A percentile compares a stretch with the other conserved stretches of the same genome.
Evolutionary conservation across 805 yeast genomes (phyloP).

Genomic region (Pichia scutulata): DNA sequence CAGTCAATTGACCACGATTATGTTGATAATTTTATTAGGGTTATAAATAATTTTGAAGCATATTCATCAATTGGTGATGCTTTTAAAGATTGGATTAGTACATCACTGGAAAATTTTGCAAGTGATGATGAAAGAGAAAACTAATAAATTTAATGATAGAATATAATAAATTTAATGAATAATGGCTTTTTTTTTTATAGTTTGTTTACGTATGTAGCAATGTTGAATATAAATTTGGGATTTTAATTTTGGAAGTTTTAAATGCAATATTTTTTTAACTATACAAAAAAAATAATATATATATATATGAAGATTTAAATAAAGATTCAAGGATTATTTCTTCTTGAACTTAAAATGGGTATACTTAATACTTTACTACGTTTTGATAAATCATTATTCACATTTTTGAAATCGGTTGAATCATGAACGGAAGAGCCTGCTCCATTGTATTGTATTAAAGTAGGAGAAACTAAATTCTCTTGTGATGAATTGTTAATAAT

Average conservation of each 20-base stretch:
- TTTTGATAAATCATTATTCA: slow-evolving; percentile 1
- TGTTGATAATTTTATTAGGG: slow-evolving; percentile 28
- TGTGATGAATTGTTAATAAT: slow-evolving; percentile 19
- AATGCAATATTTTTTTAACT: background rate
- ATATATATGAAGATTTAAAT: background rate
- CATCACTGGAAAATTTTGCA: background rate
- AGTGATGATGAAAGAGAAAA: background rate
- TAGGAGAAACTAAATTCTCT: slow-evolving; percentile 14
- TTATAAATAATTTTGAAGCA: slow-evolving; percentile 28
- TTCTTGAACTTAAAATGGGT: slow-evolving; percentile 26
- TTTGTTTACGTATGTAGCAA: background rate
- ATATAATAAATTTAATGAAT: background rate
- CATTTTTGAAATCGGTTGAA: background rate
- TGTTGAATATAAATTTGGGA: background rate
- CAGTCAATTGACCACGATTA: slow-evolving; percentile 20
- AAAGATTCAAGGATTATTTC: slow-evolving; percentile 10
- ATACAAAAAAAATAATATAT: background rate
- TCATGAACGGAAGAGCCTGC: background rate
- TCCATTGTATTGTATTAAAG: background rate
- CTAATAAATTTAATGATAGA: background rate
- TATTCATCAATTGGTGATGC: slow-evolving; percentile 30
- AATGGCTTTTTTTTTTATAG: background rate
- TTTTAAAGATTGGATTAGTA: slow-evolving; percentile 29
- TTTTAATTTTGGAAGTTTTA: background rate
- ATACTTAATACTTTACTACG: slow-evolving; percentile 22